Evolutionary conservation across 768 basidiomycete species (phyloP).

Genomic region (Psilocybe cyanescens): DNA sequence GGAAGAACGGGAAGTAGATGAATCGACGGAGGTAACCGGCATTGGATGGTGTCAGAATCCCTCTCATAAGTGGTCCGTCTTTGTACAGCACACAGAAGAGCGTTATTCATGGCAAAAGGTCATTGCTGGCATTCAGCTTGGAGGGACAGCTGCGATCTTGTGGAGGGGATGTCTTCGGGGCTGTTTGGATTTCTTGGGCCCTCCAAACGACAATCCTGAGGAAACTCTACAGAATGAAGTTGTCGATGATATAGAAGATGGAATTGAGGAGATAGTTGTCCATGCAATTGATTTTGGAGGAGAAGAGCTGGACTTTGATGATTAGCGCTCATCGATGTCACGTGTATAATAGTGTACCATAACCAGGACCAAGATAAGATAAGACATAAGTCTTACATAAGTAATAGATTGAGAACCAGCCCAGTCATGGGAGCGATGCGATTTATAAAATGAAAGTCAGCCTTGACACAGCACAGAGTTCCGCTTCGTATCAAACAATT

Average conservation of each 20-base stretch:
- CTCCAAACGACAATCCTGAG: background rate
- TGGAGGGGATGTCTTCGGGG: constrained; percentile 73
- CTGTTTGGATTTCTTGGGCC: constrained; percentile 63
- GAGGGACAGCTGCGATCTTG: constrained; percentile 57
- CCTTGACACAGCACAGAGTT: background rate
- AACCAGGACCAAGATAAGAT: constrained; percentile 16
- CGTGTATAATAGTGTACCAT: background rate
- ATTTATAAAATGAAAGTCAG: constrained; percentile 6
- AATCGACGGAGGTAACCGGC: constrained; percentile 30
- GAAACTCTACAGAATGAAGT: background rate
- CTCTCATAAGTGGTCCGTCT: constrained; percentile 42
- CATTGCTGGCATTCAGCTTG: constrained; percentile 55
- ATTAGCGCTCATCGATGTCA: constrained; percentile 11
- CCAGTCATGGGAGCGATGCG: constrained; percentile 23
- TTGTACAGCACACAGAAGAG: constrained; percentile 62
- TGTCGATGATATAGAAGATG: background rate
- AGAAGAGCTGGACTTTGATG: constrained; percentile 27
- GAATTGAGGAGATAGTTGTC: constrained; percentile 18
- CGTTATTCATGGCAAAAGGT: constrained; percentile 65
- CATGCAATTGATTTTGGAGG: constrained; percentile 21
- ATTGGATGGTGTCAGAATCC: constrained; percentile 55
- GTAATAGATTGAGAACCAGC: constrained; percentile 29
- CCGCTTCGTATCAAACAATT: background rate
- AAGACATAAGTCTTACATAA: constrained; percentile 15
- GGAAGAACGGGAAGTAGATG: constrained; percentile 22